Percentiles rank a stretch among this genome's conserved stretches.
phyloP scores from a whole-genome alignment of 129 eudicot species.

The Lactuca saligna region DNA sequence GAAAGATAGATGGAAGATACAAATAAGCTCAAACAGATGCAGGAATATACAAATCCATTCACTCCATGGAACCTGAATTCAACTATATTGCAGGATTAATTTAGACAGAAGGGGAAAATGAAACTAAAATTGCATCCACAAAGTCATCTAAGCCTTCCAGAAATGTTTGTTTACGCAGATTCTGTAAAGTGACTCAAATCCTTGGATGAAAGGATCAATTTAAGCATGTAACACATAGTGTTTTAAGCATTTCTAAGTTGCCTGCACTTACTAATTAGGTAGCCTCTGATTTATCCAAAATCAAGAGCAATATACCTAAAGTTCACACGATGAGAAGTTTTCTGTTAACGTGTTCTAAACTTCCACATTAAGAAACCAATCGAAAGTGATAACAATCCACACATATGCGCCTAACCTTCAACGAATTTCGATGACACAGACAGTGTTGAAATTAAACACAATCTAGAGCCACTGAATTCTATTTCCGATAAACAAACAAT shows the following conservation, averaged over 20 bases:
- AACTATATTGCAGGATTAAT: neutral
- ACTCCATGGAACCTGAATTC: constrained; percentile 8
- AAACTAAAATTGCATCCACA: constrained; percentile 9
- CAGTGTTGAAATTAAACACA: constrained; percentile 2
- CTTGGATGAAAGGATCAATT: neutral
- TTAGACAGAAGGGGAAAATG: neutral
- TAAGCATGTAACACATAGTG: neutral
- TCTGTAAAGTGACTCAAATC: neutral
- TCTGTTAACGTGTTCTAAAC: neutral
- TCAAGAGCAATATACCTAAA: constrained; percentile 17
- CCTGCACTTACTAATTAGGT: neutral
- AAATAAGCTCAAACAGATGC: constrained; percentile 12
- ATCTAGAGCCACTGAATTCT: constrained; percentile 8
- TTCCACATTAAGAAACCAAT: constrained; percentile 17
- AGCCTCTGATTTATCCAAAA: neutral
- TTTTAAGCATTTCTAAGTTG: neutral
- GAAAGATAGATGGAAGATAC: too few species aligned
- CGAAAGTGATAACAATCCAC: neutral
- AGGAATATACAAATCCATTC: constrained; percentile 10
- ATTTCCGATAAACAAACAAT: constrained; percentile 1
- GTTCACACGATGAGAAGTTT: neutral
- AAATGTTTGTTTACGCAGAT: neutral
- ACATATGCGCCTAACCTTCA: neutral
- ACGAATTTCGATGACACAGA: constrained; percentile 3
- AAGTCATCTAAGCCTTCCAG: constrained; percentile 11